Evolutionary conservation across 2,329 filamentous ascomycete species (phyloP), one percentile per base, ranked within the genome.

Genomic region (Exophiala calicioides): DNA sequence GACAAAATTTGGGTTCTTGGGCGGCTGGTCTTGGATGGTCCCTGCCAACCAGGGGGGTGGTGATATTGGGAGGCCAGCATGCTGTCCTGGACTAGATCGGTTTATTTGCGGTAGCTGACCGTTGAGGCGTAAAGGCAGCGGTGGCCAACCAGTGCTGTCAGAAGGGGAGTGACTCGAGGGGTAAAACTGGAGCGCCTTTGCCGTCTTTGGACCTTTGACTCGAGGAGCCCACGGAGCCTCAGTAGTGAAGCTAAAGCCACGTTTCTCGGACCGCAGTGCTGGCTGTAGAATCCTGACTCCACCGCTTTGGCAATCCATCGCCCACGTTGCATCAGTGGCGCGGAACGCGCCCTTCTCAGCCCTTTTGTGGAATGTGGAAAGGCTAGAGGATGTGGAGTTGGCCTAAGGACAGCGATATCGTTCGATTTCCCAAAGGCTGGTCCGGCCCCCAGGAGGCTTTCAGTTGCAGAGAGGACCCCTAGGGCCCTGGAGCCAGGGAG

Each of bases 191-290:
- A n/a, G n/a, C n/a, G 38, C 31, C 37, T 30, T 20, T 26, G 24
- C 38, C 6, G 19, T 31, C n/a, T 32, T 30, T 26, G 23, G 37
- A 18, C 16, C 26, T 16, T 30, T 15, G 24, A n/a, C n/a, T n/a
- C n/a, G n/a, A n/a, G n/a, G n/a, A n/a, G n/a, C n/a, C n/a, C n/a
- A n/a, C n/a, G 12, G 24, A 34, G 43, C 33, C 21, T 40, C 40
- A 48, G 47, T 33, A 41, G 36, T 23, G 49, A 49, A 48, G 47
- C 44, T 49, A 51, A 51, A 48, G 44, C 52, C 52, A 51, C 52
- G 52, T 54, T 54, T 45, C 29, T 48, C 52, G 47, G 47, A 48
- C 44, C 47, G 47, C 38, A 41, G 5, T 26, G 32, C 34, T 46
- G 31, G 40, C 40, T 35, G 19, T 30, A 33, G 37, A 32, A 32